Percentiles rank a stretch among this genome's conserved stretches.
Evolutionary conservation across 192 early-diverging fungal species (phyloP).

Genomic region (Backusella westeae): DNA sequence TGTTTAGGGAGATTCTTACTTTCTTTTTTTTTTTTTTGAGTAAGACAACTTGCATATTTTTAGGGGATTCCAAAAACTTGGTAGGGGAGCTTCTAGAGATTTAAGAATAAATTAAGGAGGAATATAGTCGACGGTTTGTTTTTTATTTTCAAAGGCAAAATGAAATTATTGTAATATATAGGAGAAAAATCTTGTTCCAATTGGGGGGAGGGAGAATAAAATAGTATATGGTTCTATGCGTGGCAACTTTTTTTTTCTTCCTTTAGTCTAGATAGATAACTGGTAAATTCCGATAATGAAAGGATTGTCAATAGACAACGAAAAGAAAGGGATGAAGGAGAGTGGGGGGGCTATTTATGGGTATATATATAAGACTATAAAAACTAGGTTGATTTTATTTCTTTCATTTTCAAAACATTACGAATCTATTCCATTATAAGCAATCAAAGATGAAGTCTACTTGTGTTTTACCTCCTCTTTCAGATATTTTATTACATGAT

Average conservation of each 20-base stretch:
- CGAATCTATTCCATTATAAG: background rate
- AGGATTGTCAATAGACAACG: constrained; percentile 1
- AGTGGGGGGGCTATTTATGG: background rate
- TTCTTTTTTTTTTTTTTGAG: background rate
- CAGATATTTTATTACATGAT: constrained; percentile 18
- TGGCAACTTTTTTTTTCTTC: background rate
- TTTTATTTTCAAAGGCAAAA: background rate
- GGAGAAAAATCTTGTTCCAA: background rate
- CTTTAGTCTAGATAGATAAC: background rate
- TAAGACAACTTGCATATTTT: background rate
- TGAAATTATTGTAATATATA: background rate
- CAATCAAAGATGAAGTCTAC: constrained; percentile 3
- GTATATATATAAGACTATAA: background rate
- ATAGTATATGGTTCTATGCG: background rate
- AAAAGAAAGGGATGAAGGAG: background rate
- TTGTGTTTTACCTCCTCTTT: constrained; percentile 25
- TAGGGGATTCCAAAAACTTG: constrained; percentile 9
- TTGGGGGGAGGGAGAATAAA: background rate
- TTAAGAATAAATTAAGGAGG: constrained; percentile 1
- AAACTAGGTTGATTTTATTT: background rate
- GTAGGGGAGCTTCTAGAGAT: background rate
- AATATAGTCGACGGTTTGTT: background rate
- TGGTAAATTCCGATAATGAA: constrained; percentile 2
- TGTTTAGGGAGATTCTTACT: background rate
- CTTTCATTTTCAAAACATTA: background rate